Percentiles rank a stretch among this genome's conserved stretches.
Evolutionary conservation across 495 filamentous ascomycete genomes (phyloP).

Genomic region (Choiromyces venosus): DNA sequence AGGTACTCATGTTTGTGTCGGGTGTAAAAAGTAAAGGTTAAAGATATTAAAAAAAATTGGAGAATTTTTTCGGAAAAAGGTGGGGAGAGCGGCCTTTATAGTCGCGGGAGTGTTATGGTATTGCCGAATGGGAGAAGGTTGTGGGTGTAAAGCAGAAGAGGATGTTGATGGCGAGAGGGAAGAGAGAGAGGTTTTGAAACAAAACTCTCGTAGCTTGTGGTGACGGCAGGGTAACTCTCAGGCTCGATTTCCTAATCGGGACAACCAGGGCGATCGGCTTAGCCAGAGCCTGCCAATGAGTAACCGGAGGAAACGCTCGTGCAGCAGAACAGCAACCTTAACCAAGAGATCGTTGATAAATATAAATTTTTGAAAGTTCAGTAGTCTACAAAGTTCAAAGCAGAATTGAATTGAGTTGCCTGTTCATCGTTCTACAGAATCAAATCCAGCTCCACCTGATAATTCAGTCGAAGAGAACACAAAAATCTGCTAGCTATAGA

Average conservation of each 20-base stretch:
- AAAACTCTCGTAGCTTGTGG: constrained; percentile 22
- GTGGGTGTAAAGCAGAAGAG: constrained; percentile 11
- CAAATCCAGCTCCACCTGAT: too few relatives aligned
- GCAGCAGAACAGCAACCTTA: not conserved
- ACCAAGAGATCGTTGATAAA: not conserved
- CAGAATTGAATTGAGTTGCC: too few relatives aligned
- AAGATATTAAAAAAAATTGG: not conserved
- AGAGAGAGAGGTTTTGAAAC: constrained; percentile 16
- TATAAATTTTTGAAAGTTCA: too few relatives aligned
- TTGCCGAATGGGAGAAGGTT: constrained; percentile 5
- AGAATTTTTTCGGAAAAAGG: not conserved
- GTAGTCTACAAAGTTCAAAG: too few relatives aligned
- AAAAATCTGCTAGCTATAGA: too few relatives aligned
- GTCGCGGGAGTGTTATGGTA: constrained; percentile 5
- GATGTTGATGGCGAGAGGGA: not conserved
- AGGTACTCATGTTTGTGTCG: constrained; percentile 24
- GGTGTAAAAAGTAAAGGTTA: not conserved
- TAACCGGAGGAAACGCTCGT: not conserved
- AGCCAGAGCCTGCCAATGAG: not conserved
- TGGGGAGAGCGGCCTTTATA: constrained; percentile 15
- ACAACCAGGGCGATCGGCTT: not conserved
- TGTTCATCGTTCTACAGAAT: too few relatives aligned
- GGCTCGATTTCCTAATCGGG: not conserved
- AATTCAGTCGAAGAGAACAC: too few relatives aligned
- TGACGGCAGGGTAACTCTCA: constrained; percentile 20